Base-by-base conservation (phyloP, 768 basidiomycete species). In the Pilatotrama ljubarskyi region DNA sequence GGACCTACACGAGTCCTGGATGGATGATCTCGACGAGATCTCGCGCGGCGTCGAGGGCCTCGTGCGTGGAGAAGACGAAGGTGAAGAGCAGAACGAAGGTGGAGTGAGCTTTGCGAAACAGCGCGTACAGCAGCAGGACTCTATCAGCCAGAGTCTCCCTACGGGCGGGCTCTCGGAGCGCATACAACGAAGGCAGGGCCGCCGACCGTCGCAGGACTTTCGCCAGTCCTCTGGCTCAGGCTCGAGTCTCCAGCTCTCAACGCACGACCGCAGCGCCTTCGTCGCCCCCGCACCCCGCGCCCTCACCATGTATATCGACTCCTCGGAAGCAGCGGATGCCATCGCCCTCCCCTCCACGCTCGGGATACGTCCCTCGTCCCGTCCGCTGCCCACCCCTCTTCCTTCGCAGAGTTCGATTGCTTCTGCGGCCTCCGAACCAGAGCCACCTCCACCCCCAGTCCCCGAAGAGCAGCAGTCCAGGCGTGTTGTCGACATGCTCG, bases 211-310 rank as follows among this genome's bases (percentile, higher is more conserved):
- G 25, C 62, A 68, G 18, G 67, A 68, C 44, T 49, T 64, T 17
- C 67, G 65, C 10, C 53, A 56, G 22, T 51, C 59, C 15, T 76
- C 82, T 11, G 76, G 82, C 20, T 59, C 61, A 35, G 67, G 69
- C 18, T 75, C 82, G 14, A 78, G 82, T 20, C 73, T 90, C 18
- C 79, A 78, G 53, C 79, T 83, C 38, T 82, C 83, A 1, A 75
- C 74, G 46, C 81, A 81, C 53, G 75, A 78, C 43, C 81, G 86
- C 24, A 77, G 78, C 41, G 72, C 80, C 47, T 79, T 90, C 29
- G 74, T 91, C 53, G 74, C 89, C 0, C 88, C 85, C 25, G 80
- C 91, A 9, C 89, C 91, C 1, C 81, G 89, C 38, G 88, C 91
- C 2, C 68, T 93, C 37, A 91, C 91, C 1, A 86, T 90, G 70